Evolutionary conservation across 176 grass and related monocot species (phyloP).

Genomic region (Cenchrus americanus): DNA sequence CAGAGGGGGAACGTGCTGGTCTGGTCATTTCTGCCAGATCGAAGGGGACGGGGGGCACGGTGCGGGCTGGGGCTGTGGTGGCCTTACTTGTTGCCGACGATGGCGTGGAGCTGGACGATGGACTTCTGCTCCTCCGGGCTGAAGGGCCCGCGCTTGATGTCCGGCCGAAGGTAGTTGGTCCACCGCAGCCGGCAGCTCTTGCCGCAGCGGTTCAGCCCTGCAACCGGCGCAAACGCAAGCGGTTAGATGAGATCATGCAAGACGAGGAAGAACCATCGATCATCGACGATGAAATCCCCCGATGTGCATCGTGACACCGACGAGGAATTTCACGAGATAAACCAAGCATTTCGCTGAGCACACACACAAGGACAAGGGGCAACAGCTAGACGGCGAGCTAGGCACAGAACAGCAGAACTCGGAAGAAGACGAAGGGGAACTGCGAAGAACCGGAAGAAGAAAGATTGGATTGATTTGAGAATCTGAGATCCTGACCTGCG

Average conservation of each 20-base stretch:
- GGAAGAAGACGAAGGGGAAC: neutral
- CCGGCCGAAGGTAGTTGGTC: constrained; percentile 96
- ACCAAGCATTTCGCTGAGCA: neutral
- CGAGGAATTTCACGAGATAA: neutral
- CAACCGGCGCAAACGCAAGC: neutral
- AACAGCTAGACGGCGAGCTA: neutral
- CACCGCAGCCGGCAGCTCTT: constrained; percentile 99
- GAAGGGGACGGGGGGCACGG: neutral
- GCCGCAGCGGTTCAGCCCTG: constrained; percentile 90
- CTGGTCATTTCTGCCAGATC: neutral
- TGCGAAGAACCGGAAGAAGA: neutral
- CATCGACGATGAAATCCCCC: neutral
- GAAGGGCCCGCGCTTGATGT: constrained; percentile 94
- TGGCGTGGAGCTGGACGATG: constrained; percentile 96
- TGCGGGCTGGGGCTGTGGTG: neutral
- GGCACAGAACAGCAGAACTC: neutral
- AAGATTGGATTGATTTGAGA: neutral
- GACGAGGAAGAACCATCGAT: neutral
- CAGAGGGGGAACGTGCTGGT: neutral
- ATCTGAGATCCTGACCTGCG: constrained; percentile 56
- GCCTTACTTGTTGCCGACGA: constrained; percentile 95
- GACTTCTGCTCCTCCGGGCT: constrained; percentile 92
- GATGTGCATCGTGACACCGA: neutral
- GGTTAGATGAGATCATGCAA: neutral
- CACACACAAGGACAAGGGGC: neutral